Base-by-base conservation (phyloP, 768 basidiomycete species). In the Sarcodon aspratus region DNA sequence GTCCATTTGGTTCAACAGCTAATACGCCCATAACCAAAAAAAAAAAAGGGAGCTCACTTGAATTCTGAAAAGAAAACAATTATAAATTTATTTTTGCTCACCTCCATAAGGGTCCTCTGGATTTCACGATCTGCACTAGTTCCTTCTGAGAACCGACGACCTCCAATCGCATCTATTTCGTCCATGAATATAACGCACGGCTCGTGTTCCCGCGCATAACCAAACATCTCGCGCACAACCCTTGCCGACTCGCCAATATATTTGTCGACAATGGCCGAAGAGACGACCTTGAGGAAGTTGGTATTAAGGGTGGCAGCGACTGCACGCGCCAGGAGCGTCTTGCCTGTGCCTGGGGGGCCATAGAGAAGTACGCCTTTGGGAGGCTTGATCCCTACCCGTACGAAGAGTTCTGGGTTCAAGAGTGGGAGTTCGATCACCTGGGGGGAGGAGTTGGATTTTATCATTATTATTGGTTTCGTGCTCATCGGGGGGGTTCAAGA, bases 121-220 rank as follows among this genome's bases (percentile, higher is more conserved):
- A 99, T 98, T 71, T 99, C 96, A 60, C 96, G 82, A 67, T 99
- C 96, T 10, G 96, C 95, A 63, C 86, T 90, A 4, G 95, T 97
- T 32, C 96, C 95, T 65, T 99, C 96, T 5, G 85, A 89, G 57
- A 87, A 87, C 40, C 85, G 68, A 51, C 85, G 67, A 2, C 96
- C 95, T 57, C 96, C 96, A 53, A 98, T 99, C 32, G 96, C 96
- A 64, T 99, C 96, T 58, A 92, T 92, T 66, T 92, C 89, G 61
- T 92, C 94, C 93, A 97, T 96, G 71, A 96, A 96, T 57, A 96
- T 96, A 50, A 96, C 91, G 63, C 92, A 98, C 42, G 96, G 96
- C 65, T 98, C 96, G 61, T 99, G 94, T 64, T 99, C 95, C 52
- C 73, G 77, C 10, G 96, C 96, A 65, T 97, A 99, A 21, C 90